Conservation (phyloP, 306 rosid species). For the Phaseolus lunatus region DNA sequence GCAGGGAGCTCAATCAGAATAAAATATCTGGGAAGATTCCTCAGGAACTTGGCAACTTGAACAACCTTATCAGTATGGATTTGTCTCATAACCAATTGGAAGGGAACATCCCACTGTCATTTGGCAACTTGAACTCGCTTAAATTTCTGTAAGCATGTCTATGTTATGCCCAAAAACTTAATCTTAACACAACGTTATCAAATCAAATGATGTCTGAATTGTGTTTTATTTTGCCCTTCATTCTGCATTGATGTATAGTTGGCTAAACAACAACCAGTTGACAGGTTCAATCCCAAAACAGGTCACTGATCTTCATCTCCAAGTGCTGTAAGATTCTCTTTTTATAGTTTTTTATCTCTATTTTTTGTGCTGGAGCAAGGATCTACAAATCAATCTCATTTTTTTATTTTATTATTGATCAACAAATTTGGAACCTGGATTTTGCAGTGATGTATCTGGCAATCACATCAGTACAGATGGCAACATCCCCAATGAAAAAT, state of each 20-base stretch:
- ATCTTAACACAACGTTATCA: not conserved
- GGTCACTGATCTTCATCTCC: slow-evolving; percentile 67
- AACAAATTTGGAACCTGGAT: slow-evolving; percentile 7
- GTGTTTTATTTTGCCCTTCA: not conserved
- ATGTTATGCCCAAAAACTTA: slow-evolving; percentile 5
- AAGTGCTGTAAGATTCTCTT: slow-evolving; percentile 66
- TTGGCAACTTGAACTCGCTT: slow-evolving; percentile 74
- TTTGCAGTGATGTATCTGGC: slow-evolving; percentile 78
- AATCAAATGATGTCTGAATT: slow-evolving; percentile 22
- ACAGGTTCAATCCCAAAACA: slow-evolving; percentile 77
- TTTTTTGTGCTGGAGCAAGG: not conserved
- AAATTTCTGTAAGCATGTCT: slow-evolving; percentile 72
- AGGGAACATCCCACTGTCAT: slow-evolving; percentile 72
- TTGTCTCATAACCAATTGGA: slow-evolving; percentile 70
- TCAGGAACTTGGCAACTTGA: slow-evolving; percentile 63
- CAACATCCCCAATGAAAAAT: slow-evolving; percentile 64
- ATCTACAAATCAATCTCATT: not conserved
- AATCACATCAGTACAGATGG: slow-evolving; percentile 75
- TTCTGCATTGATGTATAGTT: slow-evolving; percentile 47
- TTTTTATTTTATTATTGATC: not conserved
- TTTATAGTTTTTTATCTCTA: slow-evolving; percentile 24
- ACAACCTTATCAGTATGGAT: slow-evolving; percentile 76
- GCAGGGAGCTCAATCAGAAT: slow-evolving; percentile 76
- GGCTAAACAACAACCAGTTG: slow-evolving; percentile 75
- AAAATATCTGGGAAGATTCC: slow-evolving; percentile 72